phyloP scores from a whole-genome alignment of 768 basidiomycete genomes.

The Suillus placidus region DNA sequence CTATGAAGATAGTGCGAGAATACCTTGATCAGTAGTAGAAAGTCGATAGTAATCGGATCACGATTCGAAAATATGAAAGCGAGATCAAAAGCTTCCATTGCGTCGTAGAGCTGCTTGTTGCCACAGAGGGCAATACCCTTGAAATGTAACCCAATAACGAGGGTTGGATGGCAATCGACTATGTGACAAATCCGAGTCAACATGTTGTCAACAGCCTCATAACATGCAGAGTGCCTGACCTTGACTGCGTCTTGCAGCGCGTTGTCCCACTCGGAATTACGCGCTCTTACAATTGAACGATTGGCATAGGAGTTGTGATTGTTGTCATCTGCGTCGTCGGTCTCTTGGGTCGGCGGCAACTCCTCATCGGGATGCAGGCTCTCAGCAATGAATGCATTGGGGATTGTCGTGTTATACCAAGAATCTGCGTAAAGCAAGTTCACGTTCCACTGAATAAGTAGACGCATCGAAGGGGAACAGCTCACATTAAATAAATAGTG shows the following conservation, averaged over 20 bases:
- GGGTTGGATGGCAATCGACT: too few relatives aligned
- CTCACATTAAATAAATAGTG: background rate
- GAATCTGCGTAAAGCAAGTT: background rate
- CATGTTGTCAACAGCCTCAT: background rate
- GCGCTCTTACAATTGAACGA: background rate
- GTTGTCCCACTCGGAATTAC: background rate
- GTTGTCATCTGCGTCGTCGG: background rate
- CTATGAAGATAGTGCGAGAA: background rate
- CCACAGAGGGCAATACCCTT: too few relatives aligned
- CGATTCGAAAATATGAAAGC: too few relatives aligned
- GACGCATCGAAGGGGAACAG: background rate
- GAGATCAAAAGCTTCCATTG: too few relatives aligned
- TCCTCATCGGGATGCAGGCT: background rate
- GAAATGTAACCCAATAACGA: too few relatives aligned
- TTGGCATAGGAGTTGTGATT: background rate
- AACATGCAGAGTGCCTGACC: background rate
- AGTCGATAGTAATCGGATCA: too few relatives aligned
- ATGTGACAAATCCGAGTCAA: too few relatives aligned
- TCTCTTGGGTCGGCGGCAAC: background rate
- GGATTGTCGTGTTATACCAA: background rate
- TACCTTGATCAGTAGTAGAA: too few relatives aligned
- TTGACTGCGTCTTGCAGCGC: background rate
- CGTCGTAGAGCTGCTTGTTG: too few relatives aligned
- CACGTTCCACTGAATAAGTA: background rate
- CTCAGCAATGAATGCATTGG: background rate